phyloP scores from a whole-genome alignment of 2,329 filamentous ascomycete species.

The Orbilia brochopaga region DNA sequence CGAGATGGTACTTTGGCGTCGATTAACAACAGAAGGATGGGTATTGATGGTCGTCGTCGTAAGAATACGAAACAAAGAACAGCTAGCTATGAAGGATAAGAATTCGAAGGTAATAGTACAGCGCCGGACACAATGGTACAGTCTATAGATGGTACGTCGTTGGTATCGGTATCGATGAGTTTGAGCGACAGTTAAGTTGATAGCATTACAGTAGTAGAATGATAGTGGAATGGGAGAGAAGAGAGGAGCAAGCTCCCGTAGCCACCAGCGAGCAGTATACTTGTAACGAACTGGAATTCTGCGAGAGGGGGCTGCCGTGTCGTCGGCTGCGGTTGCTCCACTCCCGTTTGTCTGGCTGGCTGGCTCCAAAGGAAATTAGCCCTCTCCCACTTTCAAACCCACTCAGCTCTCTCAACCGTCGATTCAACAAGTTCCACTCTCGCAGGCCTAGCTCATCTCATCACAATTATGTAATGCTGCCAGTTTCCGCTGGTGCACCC shows the following conservation, averaged over 20 bases:
- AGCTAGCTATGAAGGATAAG: too few species aligned
- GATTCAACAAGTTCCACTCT: neutral
- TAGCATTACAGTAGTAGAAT: neutral
- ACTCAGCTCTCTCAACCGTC: neutral
- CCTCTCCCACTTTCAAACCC: neutral
- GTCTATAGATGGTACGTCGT: neutral
- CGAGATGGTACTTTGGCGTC: too few species aligned
- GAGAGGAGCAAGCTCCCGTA: neutral
- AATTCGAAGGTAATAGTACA: too few species aligned
- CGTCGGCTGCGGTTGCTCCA: neutral
- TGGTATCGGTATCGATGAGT: neutral
- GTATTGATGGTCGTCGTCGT: too few species aligned
- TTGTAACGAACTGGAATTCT: too few species aligned
- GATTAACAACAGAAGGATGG: too few species aligned
- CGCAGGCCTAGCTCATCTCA: neutral
- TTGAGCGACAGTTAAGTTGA: neutral
- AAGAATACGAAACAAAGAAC: too few species aligned
- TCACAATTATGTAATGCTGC: neutral
- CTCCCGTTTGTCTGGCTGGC: neutral
- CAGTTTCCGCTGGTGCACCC: neutral
- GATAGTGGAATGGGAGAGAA: neutral
- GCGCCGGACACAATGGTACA: conserved; percentile 3
- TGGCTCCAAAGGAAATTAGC: neutral
- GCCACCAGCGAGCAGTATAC: too few species aligned
- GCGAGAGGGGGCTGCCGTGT: neutral